Evolutionary conservation across 2,329 filamentous ascomycete genomes (phyloP), one percentile per base, ranked within the genome.

Genomic region (Ciborinia camelliae): DNA sequence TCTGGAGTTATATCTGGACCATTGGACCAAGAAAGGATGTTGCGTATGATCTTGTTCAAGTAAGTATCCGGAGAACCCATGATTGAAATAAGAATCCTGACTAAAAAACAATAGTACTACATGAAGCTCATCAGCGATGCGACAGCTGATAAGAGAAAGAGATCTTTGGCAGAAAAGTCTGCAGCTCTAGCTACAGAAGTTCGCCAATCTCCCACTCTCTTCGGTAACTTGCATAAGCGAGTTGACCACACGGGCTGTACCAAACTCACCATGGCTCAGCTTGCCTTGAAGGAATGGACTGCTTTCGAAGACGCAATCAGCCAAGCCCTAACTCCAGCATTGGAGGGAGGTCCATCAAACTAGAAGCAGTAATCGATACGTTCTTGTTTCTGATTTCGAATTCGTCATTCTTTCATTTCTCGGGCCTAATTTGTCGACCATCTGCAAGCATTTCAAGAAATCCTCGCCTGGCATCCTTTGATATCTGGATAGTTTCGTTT

Each of bases 11-110:
- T 67, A 77, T 82, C 66, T 84, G 84, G 70, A 79, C 79, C 0
- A 75, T 87, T 37, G 77, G 77, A 3, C 79, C 81, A 5, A 85
- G 84, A 74, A 77, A 79, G 0, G 78, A 76, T 39, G 71, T 77
- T 43, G 80, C 82, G 0, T 69, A 78, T 18, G 86, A 88, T 69
- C 73, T 87, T 3, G 72, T 87, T 28, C 81, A 86, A 76, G 84
- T 85, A 78, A 73, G 80, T 75, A 64, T 39, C 26, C 18, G 5
- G 15, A 32, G 35, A n/a, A 5, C 28, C 50, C 32, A 32, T 28
- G 43, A 20, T 45, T 37, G 15, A 51, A 51, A 8, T n/a, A n/a
- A 39, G 26, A 23, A 4, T 43, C 23, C n/a, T 32, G 26, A 64
- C 65, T 69, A 28, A 71, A 58, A 18, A 23, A 15, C 39, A 12